Conservation (phyloP, 1,284 basidiomycete genomes). For the Ustilago nuda region DNA sequence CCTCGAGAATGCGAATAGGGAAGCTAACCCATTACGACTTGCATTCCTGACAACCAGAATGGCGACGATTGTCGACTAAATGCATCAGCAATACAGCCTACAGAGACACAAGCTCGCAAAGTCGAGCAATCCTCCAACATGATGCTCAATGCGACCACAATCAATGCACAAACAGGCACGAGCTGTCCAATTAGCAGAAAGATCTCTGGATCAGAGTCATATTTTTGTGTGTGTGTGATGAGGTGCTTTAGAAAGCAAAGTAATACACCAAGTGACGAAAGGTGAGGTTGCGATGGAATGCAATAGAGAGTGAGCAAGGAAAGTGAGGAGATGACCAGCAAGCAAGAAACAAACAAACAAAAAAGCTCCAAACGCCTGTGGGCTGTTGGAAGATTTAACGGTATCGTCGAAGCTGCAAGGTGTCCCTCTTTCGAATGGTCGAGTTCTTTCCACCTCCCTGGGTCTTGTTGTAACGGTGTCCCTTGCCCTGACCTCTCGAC, state of each 20-base stretch:
- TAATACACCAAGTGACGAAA: constrained; percentile 20
- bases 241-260: neutral
- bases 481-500: constrained; percentile 78
- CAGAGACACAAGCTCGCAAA: neutral
- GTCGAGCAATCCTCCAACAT: too few relatives aligned
- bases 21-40: neutral
- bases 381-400: constrained; percentile 75
- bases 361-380: neutral
- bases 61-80: constrained; percentile 32
- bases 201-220: constrained; percentile 2
- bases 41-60: constrained; percentile 8
- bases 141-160: neutral
- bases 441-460: constrained; percentile 77
- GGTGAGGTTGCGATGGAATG: constrained; percentile 3
- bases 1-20: neutral
- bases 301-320: constrained; percentile 5
- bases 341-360: neutral
- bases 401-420: constrained; percentile 95
- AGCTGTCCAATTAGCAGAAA: neutral
- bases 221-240: constrained; percentile 12
- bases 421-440: constrained; percentile 90
- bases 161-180: neutral
- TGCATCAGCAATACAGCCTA: neutral
- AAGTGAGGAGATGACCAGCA: neutral
- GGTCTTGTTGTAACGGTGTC: constrained; percentile 92